Conservation (phyloP, 352 stramenopile genomes). For the Plasmopara muralis region DNA sequence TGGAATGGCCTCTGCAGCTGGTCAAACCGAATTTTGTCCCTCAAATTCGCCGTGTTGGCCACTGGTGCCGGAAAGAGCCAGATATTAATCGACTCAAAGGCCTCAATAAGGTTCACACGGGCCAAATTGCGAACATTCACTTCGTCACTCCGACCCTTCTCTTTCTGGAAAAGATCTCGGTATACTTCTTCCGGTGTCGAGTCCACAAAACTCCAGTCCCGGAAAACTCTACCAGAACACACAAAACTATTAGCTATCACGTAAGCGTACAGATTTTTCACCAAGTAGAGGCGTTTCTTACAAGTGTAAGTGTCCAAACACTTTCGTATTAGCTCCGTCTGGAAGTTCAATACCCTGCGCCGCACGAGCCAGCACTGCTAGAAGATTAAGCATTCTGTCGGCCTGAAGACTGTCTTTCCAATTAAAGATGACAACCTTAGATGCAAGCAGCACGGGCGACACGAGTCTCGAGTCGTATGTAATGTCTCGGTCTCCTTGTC, state of each 20-base stretch:
- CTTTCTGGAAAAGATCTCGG: conserved; percentile 73
- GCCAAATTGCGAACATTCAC: conserved; percentile 77
- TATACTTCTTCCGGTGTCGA: conserved; percentile 77
- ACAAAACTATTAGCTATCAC: conserved; percentile 2
- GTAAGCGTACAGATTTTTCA: neutral
- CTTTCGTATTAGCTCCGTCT: conserved; percentile 69
- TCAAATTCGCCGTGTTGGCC: conserved; percentile 65
- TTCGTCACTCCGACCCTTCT: conserved; percentile 74
- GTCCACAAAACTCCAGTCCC: conserved; percentile 86
- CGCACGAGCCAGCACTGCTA: conserved; percentile 70
- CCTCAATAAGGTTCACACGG: conserved; percentile 61
- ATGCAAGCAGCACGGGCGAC: conserved; percentile 76
- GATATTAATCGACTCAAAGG: conserved; percentile 82
- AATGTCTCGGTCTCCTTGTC: conserved; percentile 80
- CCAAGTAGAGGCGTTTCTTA: conserved; percentile 21
- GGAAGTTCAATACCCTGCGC: conserved; percentile 76
- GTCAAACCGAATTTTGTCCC: conserved; percentile 81
- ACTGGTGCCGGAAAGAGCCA: conserved; percentile 83
- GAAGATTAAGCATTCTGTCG: conserved; percentile 79
- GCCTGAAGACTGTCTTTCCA: conserved; percentile 86
- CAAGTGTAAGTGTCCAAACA: conserved; percentile 86
- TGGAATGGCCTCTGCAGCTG: conserved; percentile 76
- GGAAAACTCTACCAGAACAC: conserved; percentile 50
- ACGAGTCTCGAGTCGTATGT: conserved; percentile 82
- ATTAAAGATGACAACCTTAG: conserved; percentile 86